Base-by-base conservation (phyloP, 2,329 filamentous ascomycete genomes). In the Paecilomyces fulvus region DNA sequence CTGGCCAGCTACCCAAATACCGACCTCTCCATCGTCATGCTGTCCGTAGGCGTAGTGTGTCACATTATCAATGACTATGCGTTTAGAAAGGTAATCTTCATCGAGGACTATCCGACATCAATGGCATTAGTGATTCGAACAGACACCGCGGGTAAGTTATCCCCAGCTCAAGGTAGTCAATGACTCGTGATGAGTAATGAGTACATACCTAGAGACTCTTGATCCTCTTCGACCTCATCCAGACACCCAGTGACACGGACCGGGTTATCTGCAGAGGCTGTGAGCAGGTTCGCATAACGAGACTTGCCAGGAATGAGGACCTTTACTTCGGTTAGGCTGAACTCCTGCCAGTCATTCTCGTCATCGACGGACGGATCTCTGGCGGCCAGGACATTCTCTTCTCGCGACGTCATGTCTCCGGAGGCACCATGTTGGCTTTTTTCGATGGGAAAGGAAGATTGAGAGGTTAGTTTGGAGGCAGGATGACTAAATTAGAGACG, bases 1-100 rank as follows among this genome's bases (percentile, higher is more conserved):
- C 59, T 77, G 73, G 31, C 84, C 83, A 52, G 81, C 78, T 20
- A 83, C 83, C 83, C 84, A 86, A 49, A 86, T 73, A 21, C 78
- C 77, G 50, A 82, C 73, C 43, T 77, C 77, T 11, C 80, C 80
- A 65, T 84, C 80, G 51, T 79, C 78, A 63, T 81, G 72, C 60
- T 78, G 75, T 17, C 76, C 77, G 62, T 78, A 79, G 51, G 75
- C 75, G 64, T 75, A 79, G 53, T 76, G 74, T 30, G 73, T 78
- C 33, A 79, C 75, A 61, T 78, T 74, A 37, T 77, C 73, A 57
- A 79, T 74, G 51, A 78, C 70, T 53, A 79, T 72, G 55, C 75
- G 72, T 60, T 70, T 77, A 51, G 67, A 70, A 52, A 64, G 68
- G 59, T 70, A 73, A 58, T 74, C 65, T 21, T 66, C 63, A 57